Conservation (phyloP, 2,329 filamentous ascomycete genomes). For the Dactylellina leptospora region DNA sequence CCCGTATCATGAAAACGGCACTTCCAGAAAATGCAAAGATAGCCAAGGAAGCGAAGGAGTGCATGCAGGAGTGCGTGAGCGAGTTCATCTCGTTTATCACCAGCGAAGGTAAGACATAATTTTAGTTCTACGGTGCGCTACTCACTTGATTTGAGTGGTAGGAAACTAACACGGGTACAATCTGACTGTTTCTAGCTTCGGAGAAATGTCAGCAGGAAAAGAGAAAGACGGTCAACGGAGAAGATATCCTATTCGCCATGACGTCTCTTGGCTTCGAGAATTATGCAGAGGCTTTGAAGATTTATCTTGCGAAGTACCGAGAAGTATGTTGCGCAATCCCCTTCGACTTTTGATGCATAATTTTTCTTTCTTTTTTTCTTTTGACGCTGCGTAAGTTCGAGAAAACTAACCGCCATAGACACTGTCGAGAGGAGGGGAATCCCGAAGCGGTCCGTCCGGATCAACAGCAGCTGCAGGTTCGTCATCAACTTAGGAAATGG, state of each 20-base stretch:
- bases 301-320: constrained; percentile 95
- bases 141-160: constrained; percentile 33
- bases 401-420: constrained; percentile 48
- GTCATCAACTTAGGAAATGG: constrained; percentile 52
- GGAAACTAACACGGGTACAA: constrained; percentile 23
- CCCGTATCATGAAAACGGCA: constrained; percentile 98
- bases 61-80: constrained; percentile 99
- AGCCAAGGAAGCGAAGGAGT: constrained; percentile 98
- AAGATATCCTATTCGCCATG: constrained; percentile 99
- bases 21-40: constrained; percentile 99
- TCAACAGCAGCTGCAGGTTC: constrained; percentile 54
- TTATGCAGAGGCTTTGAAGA: constrained; percentile 96
- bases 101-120: constrained; percentile 80
- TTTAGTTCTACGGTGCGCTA: constrained; percentile 19
- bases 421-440: constrained; percentile 52
- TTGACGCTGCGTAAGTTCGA: constrained; percentile 9
- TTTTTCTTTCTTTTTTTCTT: neutral
- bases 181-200: constrained; percentile 71
- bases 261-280: constrained; percentile 98
- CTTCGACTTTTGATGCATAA: neutral
- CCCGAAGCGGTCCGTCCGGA: constrained; percentile 53
- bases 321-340: constrained; percentile 74
- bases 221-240: constrained; percentile 97
- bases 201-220: constrained; percentile 99
- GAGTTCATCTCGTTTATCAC: constrained; percentile 99